Conservation (phyloP, 2,329 filamentous ascomycete genomes). For the Cytospora chrysosperma region DNA sequence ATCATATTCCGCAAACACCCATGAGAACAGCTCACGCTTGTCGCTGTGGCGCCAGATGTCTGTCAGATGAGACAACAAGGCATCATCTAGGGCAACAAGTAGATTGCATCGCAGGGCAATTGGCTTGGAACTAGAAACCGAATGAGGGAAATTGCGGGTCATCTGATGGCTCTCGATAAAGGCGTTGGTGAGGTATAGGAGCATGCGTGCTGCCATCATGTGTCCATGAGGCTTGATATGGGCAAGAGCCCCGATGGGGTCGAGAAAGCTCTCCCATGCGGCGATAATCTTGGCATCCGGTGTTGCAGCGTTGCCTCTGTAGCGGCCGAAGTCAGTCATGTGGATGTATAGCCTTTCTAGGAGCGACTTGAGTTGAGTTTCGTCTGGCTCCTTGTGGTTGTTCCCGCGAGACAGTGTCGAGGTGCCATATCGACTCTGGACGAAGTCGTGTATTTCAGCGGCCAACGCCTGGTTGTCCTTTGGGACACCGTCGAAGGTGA, state of each 20-base stretch:
- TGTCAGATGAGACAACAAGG: background rate
- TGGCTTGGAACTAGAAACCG: background rate
- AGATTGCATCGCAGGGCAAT: conserved; percentile 7
- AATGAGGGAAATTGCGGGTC: background rate
- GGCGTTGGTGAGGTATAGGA: conserved; percentile 11
- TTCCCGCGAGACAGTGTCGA: too few species aligned
- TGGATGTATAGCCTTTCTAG: conserved; percentile 1
- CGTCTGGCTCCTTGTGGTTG: background rate
- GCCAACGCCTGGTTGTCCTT: background rate
- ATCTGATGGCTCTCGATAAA: background rate
- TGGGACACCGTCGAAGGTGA: background rate
- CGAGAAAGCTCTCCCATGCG: conserved; percentile 18
- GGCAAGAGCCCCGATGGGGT: conserved; percentile 4
- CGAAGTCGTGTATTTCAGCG: background rate
- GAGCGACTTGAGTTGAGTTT: background rate
- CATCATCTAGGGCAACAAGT: conserved; percentile 9
- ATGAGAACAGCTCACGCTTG: background rate
- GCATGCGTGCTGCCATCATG: conserved; percentile 18
- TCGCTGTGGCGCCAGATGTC: conserved; percentile 7
- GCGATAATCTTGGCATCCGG: conserved; percentile 6
- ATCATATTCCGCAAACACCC: conserved; percentile 8
- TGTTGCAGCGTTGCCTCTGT: conserved; percentile 39
- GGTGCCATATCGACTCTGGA: background rate
- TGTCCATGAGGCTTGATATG: conserved; percentile 2
- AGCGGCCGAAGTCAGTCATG: background rate